phyloP scores from a whole-genome alignment of 257 asterid species.

The Primulina huaijiensis region DNA sequence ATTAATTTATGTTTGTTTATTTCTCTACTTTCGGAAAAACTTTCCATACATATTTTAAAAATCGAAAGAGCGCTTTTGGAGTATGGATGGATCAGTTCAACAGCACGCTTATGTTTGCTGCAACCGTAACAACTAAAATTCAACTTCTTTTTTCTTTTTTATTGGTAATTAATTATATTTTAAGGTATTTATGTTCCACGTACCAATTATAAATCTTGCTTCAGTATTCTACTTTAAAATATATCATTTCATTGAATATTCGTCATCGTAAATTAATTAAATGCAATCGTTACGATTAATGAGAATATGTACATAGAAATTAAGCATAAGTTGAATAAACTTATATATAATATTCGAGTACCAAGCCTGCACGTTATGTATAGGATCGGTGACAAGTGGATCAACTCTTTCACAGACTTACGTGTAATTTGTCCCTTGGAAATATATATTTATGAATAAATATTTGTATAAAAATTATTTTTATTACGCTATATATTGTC shows the following conservation, averaged over 20 bases:
- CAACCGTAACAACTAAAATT: constrained; percentile 30
- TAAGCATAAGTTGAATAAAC: too few relatives aligned
- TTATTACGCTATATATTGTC: too few relatives aligned
- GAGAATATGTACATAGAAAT: too few relatives aligned
- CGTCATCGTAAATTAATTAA: not conserved
- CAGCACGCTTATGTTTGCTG: constrained; percentile 32
- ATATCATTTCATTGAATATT: too few relatives aligned
- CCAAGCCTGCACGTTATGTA: not conserved
- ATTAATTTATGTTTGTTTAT: too few relatives aligned
- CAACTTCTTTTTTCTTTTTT: not conserved
- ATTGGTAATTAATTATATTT: too few relatives aligned
- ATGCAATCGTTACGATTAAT: too few relatives aligned
- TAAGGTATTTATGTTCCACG: too few relatives aligned
- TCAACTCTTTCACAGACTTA: not conserved
- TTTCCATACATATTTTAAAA: too few relatives aligned
- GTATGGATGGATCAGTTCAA: constrained; percentile 33
- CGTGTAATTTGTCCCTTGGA: not conserved
- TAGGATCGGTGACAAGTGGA: not conserved
- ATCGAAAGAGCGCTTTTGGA: not conserved
- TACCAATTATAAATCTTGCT: not conserved
- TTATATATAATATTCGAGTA: not conserved
- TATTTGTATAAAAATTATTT: too few relatives aligned
- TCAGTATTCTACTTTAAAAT: too few relatives aligned
- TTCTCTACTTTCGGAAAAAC: not conserved
- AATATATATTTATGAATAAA: too few relatives aligned